Evolutionary conservation across 2,329 filamentous ascomycete species (phyloP).

Genomic region (Cryoendolithus antarcticus): DNA sequence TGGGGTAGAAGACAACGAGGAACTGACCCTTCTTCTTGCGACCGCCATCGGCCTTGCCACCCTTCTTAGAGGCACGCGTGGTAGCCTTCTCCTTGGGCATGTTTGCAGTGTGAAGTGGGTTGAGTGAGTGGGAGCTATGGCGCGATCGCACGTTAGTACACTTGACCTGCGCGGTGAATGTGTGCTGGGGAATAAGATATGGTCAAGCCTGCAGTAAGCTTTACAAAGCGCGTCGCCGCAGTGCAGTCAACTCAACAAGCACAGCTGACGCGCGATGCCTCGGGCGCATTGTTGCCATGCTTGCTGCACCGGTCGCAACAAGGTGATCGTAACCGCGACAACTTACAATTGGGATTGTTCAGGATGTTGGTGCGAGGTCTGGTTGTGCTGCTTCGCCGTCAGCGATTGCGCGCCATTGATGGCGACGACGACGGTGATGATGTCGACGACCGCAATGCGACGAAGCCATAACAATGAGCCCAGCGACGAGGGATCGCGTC

Average conservation of each 20-base stretch:
- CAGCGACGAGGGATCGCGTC: no score
- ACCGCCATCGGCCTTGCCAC: constrained; percentile 32
- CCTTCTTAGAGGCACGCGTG: constrained; percentile 44
- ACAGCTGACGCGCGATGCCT: neutral
- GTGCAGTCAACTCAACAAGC: constrained; percentile 1
- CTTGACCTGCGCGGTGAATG: neutral
- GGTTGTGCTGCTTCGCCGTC: no score
- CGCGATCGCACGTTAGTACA: constrained; percentile 4
- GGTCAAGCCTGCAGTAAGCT: neutral
- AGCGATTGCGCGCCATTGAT: no score
- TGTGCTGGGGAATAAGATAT: constrained; percentile 1
- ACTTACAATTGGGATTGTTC: no score
- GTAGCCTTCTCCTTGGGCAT: constrained; percentile 59
- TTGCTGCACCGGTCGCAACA: neutral
- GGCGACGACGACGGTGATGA: no score
- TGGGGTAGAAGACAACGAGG: constrained; percentile 2
- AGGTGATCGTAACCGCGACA: no score
- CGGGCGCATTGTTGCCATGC: constrained; percentile 3
- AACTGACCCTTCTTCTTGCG: constrained; percentile 62
- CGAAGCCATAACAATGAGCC: no score
- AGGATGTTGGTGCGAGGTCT: no score
- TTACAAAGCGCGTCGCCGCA: constrained; percentile 1
- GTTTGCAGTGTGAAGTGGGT: constrained; percentile 20
- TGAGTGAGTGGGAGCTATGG: constrained; percentile 2
- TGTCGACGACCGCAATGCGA: no score